Conservation (phyloP, 306 rosid species). For the Benincasa hispida region DNA sequence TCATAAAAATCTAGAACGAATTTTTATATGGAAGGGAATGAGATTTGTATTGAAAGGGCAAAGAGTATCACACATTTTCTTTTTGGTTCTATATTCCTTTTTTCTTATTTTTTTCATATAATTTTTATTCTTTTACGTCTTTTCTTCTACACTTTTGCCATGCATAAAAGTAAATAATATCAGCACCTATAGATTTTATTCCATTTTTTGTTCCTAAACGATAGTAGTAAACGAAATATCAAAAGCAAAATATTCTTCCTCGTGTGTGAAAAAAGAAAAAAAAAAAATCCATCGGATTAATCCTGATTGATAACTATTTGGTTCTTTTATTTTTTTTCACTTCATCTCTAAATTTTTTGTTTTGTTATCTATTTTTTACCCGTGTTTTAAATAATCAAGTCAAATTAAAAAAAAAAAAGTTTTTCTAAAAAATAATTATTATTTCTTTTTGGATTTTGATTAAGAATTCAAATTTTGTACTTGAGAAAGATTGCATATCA, state of each 20-base stretch:
- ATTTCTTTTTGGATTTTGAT: too few relatives aligned
- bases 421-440: too few relatives aligned
- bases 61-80: neutral
- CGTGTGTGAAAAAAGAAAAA: neutral
- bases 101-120: neutral
- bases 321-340: too few relatives aligned
- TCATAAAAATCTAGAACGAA: too few relatives aligned
- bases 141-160: neutral
- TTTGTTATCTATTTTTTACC: too few relatives aligned
- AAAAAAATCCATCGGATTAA: neutral
- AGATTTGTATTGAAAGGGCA: neutral
- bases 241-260: neutral
- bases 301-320: too few relatives aligned
- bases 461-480: too few relatives aligned
- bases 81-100: neutral
- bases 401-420: too few relatives aligned
- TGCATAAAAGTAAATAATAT: neutral
- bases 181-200: neutral
- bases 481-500: too few relatives aligned
- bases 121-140: neutral
- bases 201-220: neutral
- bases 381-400: too few relatives aligned
- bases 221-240: neutral
- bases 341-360: too few relatives aligned
- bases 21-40: neutral